phyloP scores from a whole-genome alignment of 306 rosid species.

The Casuarina equisetifolia region DNA sequence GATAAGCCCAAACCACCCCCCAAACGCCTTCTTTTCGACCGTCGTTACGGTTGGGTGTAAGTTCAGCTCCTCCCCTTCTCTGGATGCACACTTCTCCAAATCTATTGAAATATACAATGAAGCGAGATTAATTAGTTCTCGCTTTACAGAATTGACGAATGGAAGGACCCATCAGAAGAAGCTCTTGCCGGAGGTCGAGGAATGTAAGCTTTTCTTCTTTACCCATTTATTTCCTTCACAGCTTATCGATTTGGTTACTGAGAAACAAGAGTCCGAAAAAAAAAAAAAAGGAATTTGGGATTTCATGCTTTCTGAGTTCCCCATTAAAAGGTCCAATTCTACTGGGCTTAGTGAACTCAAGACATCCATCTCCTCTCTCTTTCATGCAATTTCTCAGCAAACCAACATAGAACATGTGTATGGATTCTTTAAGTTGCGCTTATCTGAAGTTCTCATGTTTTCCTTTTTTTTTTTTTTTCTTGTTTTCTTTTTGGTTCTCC shows the following conservation, averaged over 20 bases:
- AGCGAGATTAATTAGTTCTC: constrained; percentile 2
- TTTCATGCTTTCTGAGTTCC: constrained; percentile 9
- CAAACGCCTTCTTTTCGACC: constrained; percentile 75
- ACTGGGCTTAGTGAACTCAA: background rate
- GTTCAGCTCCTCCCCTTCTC: constrained; percentile 30
- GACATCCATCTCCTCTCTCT: background rate
- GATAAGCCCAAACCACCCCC: constrained; percentile 36
- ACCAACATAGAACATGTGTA: background rate
- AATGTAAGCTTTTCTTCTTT: constrained; percentile 47
- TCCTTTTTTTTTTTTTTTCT: constrained; percentile 11
- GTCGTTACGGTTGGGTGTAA: constrained; percentile 98
- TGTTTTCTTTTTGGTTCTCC: background rate
- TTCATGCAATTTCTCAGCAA: background rate
- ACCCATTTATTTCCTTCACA: background rate
- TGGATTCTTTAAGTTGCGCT: background rate
- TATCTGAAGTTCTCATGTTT: background rate
- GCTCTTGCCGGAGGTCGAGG: constrained; percentile 94
- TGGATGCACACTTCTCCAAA: background rate
- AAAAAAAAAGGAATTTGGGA: background rate
- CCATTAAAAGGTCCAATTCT: background rate
- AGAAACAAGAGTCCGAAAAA: background rate
- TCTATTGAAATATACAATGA: background rate
- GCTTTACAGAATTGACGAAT: constrained; percentile 73
- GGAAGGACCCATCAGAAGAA: constrained; percentile 85
- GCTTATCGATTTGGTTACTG: constrained; percentile 1